Conservation (phyloP, 345 rosid genomes). For the Acer saccharum region DNA sequence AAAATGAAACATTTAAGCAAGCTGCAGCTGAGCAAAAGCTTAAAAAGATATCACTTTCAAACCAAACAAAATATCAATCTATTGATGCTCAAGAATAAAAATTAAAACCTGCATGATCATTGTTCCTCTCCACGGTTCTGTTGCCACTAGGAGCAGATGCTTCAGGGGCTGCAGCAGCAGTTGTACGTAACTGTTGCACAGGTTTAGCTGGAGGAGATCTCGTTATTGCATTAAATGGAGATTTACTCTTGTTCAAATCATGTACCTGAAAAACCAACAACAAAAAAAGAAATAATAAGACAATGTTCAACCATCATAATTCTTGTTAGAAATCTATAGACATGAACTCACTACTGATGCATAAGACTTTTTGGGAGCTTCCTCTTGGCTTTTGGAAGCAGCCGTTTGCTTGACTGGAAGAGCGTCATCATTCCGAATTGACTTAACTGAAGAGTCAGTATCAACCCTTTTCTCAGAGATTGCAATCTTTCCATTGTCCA, state of each 20-base stretch:
- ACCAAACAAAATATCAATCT: not conserved
- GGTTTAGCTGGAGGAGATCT: slow-evolving; percentile 41
- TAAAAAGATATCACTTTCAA: not conserved
- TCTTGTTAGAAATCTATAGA: not conserved
- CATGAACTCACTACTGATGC: slow-evolving; percentile 57
- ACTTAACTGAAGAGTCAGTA: slow-evolving; percentile 19
- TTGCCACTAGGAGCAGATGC: slow-evolving; percentile 26
- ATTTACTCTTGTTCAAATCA: slow-evolving; percentile 36
- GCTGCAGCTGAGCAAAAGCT: not conserved
- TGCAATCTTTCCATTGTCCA: slow-evolving; percentile 36
- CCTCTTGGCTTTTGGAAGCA: slow-evolving; percentile 34
- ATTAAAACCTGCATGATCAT: slow-evolving; percentile 38
- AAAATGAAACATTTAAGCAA: not conserved
- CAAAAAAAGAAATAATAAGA: not conserved
- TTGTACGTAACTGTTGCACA: slow-evolving; percentile 17
- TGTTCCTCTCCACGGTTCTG: slow-evolving; percentile 35
- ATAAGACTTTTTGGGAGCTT: slow-evolving; percentile 56
- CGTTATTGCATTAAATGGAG: slow-evolving; percentile 39
- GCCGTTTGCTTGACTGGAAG: slow-evolving; percentile 18
- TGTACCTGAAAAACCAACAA: slow-evolving; percentile 37
- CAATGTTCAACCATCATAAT: not conserved
- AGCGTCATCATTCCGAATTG: slow-evolving; percentile 27
- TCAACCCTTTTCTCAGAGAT: slow-evolving; percentile 28
- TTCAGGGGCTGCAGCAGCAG: slow-evolving; percentile 28
- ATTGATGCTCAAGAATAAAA: not conserved